Conservation (phyloP, 2,329 filamentous ascomycete genomes). For the Stenocarpella maydis region DNA sequence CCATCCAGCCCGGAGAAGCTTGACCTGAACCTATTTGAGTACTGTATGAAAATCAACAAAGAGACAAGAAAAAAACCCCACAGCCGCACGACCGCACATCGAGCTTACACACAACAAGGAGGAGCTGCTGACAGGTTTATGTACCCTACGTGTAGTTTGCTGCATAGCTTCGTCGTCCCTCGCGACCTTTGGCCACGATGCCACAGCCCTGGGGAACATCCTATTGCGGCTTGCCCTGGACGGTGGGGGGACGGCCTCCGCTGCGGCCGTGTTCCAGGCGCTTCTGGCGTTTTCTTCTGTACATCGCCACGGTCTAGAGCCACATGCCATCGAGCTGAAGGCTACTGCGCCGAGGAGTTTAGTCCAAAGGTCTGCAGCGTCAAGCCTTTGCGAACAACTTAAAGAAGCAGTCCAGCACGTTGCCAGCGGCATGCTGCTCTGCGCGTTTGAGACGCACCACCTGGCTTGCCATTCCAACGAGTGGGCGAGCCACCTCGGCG, state of each 20-base stretch:
- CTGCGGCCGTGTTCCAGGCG: not conserved
- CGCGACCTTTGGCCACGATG: constrained; percentile 37
- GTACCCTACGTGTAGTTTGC: too few relatives aligned
- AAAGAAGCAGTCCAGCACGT: not conserved
- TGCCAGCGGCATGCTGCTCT: not conserved
- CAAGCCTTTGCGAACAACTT: not conserved
- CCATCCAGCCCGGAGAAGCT: too few relatives aligned
- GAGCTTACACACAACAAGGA: not conserved
- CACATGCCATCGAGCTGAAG: constrained; percentile 12
- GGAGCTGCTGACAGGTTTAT: too few relatives aligned
- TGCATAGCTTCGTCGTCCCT: constrained; percentile 40
- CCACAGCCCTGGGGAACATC: constrained; percentile 35
- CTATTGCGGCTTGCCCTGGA: constrained; percentile 37
- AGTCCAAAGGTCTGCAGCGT: not conserved
- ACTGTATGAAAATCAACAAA: too few relatives aligned
- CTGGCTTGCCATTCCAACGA: not conserved
- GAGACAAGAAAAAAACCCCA: too few relatives aligned
- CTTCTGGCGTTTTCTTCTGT: not conserved
- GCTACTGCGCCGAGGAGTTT: not conserved
- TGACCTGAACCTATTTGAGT: too few relatives aligned
- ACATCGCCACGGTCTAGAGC: constrained; percentile 1
- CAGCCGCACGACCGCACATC: too few relatives aligned
- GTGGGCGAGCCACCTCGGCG: not conserved
- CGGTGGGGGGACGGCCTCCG: not conserved
- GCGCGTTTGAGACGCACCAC: not conserved